Evolutionary conservation across 331 rosid species (phyloP), one percentile per base, ranked within the genome.

Genomic region (Dryas integrifolia): DNA sequence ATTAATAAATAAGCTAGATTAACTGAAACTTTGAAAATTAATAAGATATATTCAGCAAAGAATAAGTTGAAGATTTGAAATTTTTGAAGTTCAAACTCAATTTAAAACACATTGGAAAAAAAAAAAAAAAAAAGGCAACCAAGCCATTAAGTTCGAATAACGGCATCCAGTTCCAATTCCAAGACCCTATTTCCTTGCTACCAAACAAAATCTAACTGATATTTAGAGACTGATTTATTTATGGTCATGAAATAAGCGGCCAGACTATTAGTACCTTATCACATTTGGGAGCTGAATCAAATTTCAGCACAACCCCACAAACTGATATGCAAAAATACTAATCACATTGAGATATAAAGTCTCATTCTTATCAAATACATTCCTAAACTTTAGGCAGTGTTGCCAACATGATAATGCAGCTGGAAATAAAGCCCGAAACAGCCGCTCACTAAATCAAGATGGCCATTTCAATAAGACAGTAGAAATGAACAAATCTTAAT

Each of bases 401-500:
- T 53, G 52, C 50, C 74, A 21, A 39, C 18, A 39, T 10, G 30
- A 9, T 41, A 44, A 24, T 15, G 41, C 55, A 16, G 14, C 30
- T 6, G 2, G n/a, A 58, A 6, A 47, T 44, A 0, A 75, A 66
- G 21, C 52, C 83, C 82, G 43, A 18, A 38, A 57, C 48, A 71
- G 76, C 57, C 57, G 71, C 67, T 47, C 52, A 38, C 70, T 44
- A 82, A 79, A 64, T 56, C 68, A 9, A 64, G 67, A 70, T 18
- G 41, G 53, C 57, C 24, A 43, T 16, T 69, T 15, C 57, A 15
- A 58, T 24, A 60, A 6, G 39, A 12, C 7, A 40, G 14, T 15
- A 82, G 43, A 75, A 52, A n/a, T 48, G 21, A 18, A 7, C 40
- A 39, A 77, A 59, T 52, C 76, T 51, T 67, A 74, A 67, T 44